Percentiles rank a stretch among this genome's conserved stretches.
phyloP scores from a whole-genome alignment of 2,329 filamentous ascomycete species.

The Achaetomium macrosporum region DNA sequence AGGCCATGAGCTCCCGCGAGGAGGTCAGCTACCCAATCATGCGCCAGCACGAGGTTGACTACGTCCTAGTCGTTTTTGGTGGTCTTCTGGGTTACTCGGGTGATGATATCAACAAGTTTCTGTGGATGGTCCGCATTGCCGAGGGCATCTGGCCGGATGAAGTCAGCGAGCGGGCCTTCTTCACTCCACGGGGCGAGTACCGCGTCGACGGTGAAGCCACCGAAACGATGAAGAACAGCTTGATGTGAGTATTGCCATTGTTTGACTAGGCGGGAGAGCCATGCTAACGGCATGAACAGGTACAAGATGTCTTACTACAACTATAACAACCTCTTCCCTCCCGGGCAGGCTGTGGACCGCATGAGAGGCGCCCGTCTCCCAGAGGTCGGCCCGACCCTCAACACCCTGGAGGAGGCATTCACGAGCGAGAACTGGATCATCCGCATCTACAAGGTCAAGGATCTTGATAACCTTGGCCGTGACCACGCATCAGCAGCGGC shows the following conservation, averaged over 20 bases:
- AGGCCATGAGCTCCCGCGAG: conserved; percentile 95
- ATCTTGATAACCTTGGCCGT: conserved; percentile 90
- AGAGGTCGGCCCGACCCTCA: conserved; percentile 77
- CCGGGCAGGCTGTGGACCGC: conserved; percentile 83
- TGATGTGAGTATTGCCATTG: conserved; percentile 67
- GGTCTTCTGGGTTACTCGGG: conserved; percentile 94
- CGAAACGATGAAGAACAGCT: conserved; percentile 96
- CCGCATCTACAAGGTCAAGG: conserved; percentile 99
- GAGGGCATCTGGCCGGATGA: conserved; percentile 99
- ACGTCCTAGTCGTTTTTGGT: conserved; percentile 95
- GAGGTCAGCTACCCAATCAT: conserved; percentile 99
- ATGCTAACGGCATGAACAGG: conserved; percentile 46
- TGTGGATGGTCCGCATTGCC: conserved; percentile 99
- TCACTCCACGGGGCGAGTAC: conserved; percentile 90
- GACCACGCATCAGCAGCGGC: conserved; percentile 66
- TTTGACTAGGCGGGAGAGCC: neutral
- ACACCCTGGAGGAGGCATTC: conserved; percentile 91
- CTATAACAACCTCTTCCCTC: conserved; percentile 84
- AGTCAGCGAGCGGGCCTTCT: conserved; percentile 94
- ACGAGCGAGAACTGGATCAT: conserved; percentile 99
- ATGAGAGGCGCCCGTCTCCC: conserved; percentile 78
- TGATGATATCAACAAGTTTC: conserved; percentile 99
- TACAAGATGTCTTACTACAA: conserved; percentile 99
- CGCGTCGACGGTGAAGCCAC: conserved; percentile 89
- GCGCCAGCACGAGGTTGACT: conserved; percentile 97